Conservation (phyloP, 768 basidiomycete species). For the Chiua virens region DNA sequence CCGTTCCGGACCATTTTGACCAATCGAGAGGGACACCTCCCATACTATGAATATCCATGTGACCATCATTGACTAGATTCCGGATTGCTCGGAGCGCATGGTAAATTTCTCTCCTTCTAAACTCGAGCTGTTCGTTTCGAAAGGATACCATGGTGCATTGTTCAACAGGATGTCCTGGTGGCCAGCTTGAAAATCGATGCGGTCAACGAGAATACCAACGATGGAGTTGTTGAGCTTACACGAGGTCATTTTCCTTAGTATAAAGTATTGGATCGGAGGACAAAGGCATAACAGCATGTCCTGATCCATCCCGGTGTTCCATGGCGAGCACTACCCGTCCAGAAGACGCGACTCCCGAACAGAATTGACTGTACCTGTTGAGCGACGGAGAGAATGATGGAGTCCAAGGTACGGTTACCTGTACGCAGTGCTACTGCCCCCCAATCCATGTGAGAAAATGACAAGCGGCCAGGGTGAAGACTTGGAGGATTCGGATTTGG, state of each 20-base stretch:
- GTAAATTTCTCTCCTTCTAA: conserved; percentile 71
- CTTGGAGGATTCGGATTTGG: conserved; percentile 2
- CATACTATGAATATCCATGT: conserved; percentile 19
- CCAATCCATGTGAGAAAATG: conserved; percentile 84
- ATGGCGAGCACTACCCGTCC: conserved; percentile 81
- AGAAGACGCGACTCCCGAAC: conserved; percentile 68
- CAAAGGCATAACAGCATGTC: conserved; percentile 46
- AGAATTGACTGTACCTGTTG: conserved; percentile 53
- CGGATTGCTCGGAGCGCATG: conserved; percentile 58
- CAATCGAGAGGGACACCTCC: conserved; percentile 38
- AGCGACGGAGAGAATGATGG: background rate
- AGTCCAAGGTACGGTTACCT: conserved; percentile 38
- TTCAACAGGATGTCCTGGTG: conserved; percentile 13
- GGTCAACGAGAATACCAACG: background rate
- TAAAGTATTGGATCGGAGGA: conserved; percentile 44
- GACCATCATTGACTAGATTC: conserved; percentile 45
- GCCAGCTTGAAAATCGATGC: conserved; percentile 22
- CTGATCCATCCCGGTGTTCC: conserved; percentile 84
- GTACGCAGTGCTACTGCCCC: conserved; percentile 70
- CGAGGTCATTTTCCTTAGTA: conserved; percentile 53
- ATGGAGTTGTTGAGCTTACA: conserved; percentile 36
- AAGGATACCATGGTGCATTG: conserved; percentile 43
- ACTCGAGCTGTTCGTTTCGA: conserved; percentile 66
- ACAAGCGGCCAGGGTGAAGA: conserved; percentile 68
- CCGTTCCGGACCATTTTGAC: conserved; percentile 41